Evolutionary conservation across 352 stramenopile genomes (phyloP), one percentile per base, ranked within the genome.

Genomic region (Pythium rishiriense): DNA sequence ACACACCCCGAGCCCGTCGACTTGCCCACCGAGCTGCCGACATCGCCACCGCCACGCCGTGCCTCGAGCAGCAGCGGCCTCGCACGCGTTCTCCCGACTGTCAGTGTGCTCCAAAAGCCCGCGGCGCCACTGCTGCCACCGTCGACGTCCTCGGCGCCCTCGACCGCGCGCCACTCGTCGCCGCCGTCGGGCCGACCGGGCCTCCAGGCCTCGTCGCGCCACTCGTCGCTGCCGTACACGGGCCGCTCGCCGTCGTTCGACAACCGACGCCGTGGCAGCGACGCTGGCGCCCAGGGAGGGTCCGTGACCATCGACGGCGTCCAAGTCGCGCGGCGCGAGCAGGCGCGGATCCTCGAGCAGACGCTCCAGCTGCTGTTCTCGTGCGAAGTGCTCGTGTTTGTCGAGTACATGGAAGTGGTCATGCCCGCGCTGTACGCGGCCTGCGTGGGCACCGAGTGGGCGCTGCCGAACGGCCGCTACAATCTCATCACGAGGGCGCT

Each of bases 301-400:
- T 9, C 10, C 33, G 54, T 59, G 43, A 60, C 24, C 22, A 64
- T 70, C 35, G 64, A 70, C 46, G 57, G 57, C 28, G 33, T 66
- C 48, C 19, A 39, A 26, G 47, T 68, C 29, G 25, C 50, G 19
- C 66, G 66, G 31, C 49, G 52, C 12, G 60, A 72, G 29, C 61
- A 68, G n/a, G 61, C 61, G 21, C 52, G 61, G 14, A 58, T 68
- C n/a, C 52, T 68, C 4, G 61, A 68, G 53, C 67, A 74, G 53
- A 62, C 67, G 24, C 67, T 74, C 66, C 58, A 67, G 73, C 55
- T 70, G 12, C 37, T 72, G 26, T 58, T 63, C 14, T 54, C 43
- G 3, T 29, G 33, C 46, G 26, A 31, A 24, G 21, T 43, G 28
- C 42, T 69, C 25, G 33, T 60, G 19, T 49, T 52, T 15, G 46